Evolutionary conservation across 1,139 yeast species (phyloP).

Genomic region (Blastobotrys persicus): DNA sequence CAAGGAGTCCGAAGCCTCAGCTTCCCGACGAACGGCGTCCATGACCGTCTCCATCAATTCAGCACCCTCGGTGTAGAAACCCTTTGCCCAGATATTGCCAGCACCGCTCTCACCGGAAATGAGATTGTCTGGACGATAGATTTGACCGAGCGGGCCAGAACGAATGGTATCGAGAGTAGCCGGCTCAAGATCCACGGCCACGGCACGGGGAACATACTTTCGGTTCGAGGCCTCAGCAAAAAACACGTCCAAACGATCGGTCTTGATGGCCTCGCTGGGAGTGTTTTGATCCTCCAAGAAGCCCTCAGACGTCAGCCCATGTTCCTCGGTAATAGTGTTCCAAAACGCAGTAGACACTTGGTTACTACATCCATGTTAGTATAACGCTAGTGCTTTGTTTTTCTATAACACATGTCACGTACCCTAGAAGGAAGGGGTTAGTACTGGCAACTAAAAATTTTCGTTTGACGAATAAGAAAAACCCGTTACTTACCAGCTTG

Average conservation of each 20-base stretch:
- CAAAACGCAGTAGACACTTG: constrained; percentile 70
- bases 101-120: constrained; percentile 46
- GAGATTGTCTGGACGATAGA: constrained; percentile 47
- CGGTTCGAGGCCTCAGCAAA: constrained; percentile 38
- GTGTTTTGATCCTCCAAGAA: constrained; percentile 25
- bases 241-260: constrained; percentile 35
- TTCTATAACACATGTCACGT: constrained; percentile 7
- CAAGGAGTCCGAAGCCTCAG: constrained; percentile 45
- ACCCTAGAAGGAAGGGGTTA: constrained; percentile 16
- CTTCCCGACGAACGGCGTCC: constrained; percentile 47
- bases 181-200: constrained; percentile 47
- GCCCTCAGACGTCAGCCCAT: constrained; percentile 59
- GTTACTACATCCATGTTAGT: constrained; percentile 44
- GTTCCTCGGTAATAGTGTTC: constrained; percentile 67
- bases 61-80: constrained; percentile 48
- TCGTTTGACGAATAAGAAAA: neutral
- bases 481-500: constrained; percentile 40
- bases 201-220: constrained; percentile 48
- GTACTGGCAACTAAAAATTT: neutral
- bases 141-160: constrained; percentile 42
- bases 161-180: constrained; percentile 46
- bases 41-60: constrained; percentile 46
- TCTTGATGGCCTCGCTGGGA: constrained; percentile 35
- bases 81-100: constrained; percentile 52
- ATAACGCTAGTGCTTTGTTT: neutral